Conservation (phyloP, 2,329 filamentous ascomycete genomes). For the Aspergillus felis region DNA sequence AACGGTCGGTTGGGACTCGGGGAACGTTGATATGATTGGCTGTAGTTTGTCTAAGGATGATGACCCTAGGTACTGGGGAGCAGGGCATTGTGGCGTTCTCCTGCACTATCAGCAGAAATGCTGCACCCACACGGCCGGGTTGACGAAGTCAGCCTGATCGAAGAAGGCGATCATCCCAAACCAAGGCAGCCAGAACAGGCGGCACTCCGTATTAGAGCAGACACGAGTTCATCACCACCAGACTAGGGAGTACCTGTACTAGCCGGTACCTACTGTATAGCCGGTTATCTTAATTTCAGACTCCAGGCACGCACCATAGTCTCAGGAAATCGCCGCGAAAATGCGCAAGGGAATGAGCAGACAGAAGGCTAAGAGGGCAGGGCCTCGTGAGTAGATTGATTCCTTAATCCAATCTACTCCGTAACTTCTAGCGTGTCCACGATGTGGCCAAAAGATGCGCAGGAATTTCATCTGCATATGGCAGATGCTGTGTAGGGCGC, state of each 20-base stretch:
- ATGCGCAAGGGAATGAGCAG: not conserved
- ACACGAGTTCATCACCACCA: slow-evolving; percentile 10
- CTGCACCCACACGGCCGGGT: slow-evolving; percentile 6
- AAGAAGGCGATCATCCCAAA: slow-evolving; percentile 4
- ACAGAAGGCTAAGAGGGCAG: not conserved
- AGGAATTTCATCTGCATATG: slow-evolving; percentile 1
- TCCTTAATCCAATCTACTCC: no score
- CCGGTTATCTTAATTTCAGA: slow-evolving; percentile 16
- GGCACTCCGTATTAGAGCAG: slow-evolving; percentile 5
- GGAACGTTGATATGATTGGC: not conserved
- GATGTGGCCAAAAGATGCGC: slow-evolving; percentile 10
- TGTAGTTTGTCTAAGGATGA: not conserved
- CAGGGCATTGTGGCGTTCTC: not conserved
- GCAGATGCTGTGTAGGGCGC: no score
- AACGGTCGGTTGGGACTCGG: not conserved
- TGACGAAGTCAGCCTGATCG: not conserved
- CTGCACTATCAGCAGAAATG: not conserved
- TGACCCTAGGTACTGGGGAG: no score
- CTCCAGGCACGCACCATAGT: not conserved
- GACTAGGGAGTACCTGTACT: slow-evolving; percentile 14
- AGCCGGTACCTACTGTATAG: slow-evolving; percentile 10
- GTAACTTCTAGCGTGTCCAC: no score
- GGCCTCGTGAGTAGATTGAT: not conserved
- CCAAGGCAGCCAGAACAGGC: slow-evolving; percentile 11
- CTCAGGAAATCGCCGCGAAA: not conserved